A percentile compares a stretch with the other conserved stretches of the same genome.
Conservation (phyloP, 1,284 basidiomycete species). For the Gomphus sp. region DNA sequence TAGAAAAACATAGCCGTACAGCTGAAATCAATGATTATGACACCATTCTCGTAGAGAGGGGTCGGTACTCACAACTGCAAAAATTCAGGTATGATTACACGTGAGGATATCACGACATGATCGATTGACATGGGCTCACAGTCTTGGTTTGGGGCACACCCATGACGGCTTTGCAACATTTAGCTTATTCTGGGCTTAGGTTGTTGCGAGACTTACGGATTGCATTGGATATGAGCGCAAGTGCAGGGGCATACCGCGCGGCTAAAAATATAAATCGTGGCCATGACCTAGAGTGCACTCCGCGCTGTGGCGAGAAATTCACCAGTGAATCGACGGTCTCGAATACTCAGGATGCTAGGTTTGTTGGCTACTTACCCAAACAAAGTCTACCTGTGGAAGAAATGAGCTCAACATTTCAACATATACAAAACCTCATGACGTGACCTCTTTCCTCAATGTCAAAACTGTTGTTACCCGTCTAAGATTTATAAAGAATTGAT, state of each 20-base stretch:
- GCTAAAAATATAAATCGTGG: constrained; percentile 5
- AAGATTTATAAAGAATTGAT: not conserved
- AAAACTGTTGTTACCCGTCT: not conserved
- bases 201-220: not conserved
- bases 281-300: constrained; percentile 2
- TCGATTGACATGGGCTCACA: not conserved
- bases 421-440: not conserved
- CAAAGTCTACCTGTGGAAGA: constrained; percentile 3
- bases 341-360: not conserved
- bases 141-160: not conserved
- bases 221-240: not conserved
- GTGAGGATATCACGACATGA: not conserved
- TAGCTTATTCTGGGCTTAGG: not conserved
- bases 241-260: not conserved
- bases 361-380: constrained; percentile 3
- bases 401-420: not conserved
- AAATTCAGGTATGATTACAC: not conserved
- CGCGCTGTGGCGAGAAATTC: constrained; percentile 2
- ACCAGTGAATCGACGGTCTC: not conserved
- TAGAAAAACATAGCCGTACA: not conserved
- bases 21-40: not conserved
- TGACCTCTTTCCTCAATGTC: constrained; percentile 2
- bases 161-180: not conserved
- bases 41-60: not conserved
- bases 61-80: not conserved